Percentiles rank a stretch among this genome's conserved stretches.
Conservation (phyloP, 2,329 filamentous ascomycete genomes). For the Drechslera avenae region DNA sequence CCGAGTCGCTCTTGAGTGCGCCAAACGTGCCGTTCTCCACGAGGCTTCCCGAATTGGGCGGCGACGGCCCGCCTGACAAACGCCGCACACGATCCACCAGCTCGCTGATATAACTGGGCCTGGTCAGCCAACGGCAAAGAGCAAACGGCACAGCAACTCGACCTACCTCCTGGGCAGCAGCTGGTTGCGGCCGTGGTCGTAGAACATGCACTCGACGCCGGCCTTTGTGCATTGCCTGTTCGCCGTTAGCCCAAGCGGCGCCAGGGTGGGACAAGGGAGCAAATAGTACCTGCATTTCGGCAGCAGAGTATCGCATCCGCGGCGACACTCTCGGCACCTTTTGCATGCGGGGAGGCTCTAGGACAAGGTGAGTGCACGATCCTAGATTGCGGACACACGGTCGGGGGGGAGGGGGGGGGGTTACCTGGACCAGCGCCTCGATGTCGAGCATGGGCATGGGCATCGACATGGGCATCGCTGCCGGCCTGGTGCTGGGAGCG, state of each 20-base stretch:
- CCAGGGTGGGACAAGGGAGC: constrained; percentile 1
- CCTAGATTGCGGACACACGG: constrained; percentile 2
- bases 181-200: constrained; percentile 42
- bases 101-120: constrained; percentile 42
- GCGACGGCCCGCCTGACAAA: constrained; percentile 28
- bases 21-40: constrained; percentile 13
- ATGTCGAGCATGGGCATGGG: constrained; percentile 21
- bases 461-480: background rate
- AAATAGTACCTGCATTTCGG: constrained; percentile 40
- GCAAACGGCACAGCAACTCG: background rate
- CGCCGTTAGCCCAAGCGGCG: constrained; percentile 11
- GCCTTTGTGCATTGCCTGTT: constrained; percentile 46
- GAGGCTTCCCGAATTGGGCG: constrained; percentile 22
- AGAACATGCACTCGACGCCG: constrained; percentile 43
- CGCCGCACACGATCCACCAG: constrained; percentile 44
- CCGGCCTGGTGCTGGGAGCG: constrained; percentile 12
- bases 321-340: constrained; percentile 44
- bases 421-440: constrained; percentile 32
- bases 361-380: constrained; percentile 14
- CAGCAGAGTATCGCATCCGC: constrained; percentile 45
- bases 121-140: constrained; percentile 16
- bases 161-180: constrained; percentile 38
- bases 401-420: no score
- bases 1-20: constrained; percentile 21
- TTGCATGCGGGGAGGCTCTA: constrained; percentile 44